These are phyloP conservation scores for Camellia japonica DNA, from an alignment of 148 eudicot species.

Conservation along the genomic window DNA sequence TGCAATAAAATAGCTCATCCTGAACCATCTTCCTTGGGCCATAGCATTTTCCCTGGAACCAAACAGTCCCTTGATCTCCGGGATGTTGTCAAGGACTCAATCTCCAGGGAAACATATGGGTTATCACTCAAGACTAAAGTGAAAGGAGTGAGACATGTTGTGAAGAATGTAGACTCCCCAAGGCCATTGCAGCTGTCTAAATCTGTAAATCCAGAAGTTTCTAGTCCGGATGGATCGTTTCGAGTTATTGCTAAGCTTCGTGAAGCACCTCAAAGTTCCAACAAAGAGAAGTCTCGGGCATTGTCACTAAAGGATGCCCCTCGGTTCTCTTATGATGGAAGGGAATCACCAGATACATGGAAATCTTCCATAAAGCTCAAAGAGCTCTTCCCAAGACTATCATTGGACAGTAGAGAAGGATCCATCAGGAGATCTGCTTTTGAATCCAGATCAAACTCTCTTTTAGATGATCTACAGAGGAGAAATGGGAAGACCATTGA, in stretches of 20 bases:
- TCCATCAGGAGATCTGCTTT: constrained; percentile 27
- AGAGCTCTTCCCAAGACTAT: constrained; percentile 67
- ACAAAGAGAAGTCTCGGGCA: constrained; percentile 17
- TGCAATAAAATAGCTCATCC: constrained; percentile 31
- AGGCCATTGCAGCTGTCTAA: constrained; percentile 42
- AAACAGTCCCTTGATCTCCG: constrained; percentile 43
- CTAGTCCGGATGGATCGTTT: constrained; percentile 28
- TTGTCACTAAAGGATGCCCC: constrained; percentile 29
- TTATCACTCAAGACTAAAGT: constrained; percentile 46
- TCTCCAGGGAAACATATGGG: constrained; percentile 52
- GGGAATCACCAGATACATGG: constrained; percentile 34
- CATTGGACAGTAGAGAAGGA: constrained; percentile 68
- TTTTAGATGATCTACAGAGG: constrained; percentile 20
- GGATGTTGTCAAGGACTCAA: constrained; percentile 75
- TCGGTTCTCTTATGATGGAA: constrained; percentile 73
- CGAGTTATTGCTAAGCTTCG: constrained; percentile 33
- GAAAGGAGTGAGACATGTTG: constrained; percentile 33
- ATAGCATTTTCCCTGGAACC: constrained; percentile 23
- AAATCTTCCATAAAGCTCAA: constrained; percentile 41
- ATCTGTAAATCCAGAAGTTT: constrained; percentile 26
- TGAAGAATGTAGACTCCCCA: constrained; percentile 66
- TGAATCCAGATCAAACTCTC: constrained; percentile 27
- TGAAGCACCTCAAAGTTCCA: constrained; percentile 29
- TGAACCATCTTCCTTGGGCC: constrained; percentile 29
- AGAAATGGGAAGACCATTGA: constrained; percentile 29